Percentiles rank a stretch among this genome's conserved stretches.
These are phyloP conservation scores for Sarocladium kiliense DNA, from an alignment of 2,329 filamentous ascomycete genomes.

Conservation along the genomic window DNA sequence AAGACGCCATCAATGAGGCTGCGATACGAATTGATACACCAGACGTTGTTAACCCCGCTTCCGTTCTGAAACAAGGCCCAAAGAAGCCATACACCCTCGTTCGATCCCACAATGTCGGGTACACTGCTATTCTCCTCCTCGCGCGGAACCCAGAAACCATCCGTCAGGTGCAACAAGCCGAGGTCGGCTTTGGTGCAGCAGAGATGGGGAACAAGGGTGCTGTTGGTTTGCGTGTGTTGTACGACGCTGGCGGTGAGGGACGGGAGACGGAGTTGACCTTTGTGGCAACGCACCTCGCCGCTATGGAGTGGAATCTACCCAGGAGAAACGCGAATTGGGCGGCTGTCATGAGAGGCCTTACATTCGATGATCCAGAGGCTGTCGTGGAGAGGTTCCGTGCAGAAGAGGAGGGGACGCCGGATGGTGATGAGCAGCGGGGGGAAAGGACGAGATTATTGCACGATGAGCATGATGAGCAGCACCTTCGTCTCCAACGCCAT, in stretches of 20 bases:
- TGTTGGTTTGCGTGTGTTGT: conserved; percentile 69
- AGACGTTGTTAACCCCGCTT: neutral
- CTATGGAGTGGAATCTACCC: conserved; percentile 74
- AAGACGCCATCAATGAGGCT: conserved; percentile 66
- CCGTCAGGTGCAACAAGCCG: conserved; percentile 65
- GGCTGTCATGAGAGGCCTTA: conserved; percentile 70
- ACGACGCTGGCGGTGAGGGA: conserved; percentile 61
- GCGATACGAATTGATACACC: conserved; percentile 29
- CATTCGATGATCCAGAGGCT: conserved; percentile 59
- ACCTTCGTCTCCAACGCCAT: conserved; percentile 32
- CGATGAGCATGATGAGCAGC: conserved; percentile 28
- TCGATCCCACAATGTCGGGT: conserved; percentile 69
- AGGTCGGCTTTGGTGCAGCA: conserved; percentile 76
- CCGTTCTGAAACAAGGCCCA: conserved; percentile 14
- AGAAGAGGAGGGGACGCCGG: conserved; percentile 11
- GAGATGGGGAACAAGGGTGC: conserved; percentile 97
- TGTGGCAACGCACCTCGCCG: conserved; percentile 80
- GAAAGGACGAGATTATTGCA: conserved; percentile 25
- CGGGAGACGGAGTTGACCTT: conserved; percentile 68
- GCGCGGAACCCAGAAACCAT: conserved; percentile 59
- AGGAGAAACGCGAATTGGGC: conserved; percentile 85
- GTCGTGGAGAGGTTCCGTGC: conserved; percentile 23
- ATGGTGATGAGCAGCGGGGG: conserved; percentile 20
- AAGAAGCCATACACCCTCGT: conserved; percentile 62
- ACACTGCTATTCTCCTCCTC: conserved; percentile 88